Evolutionary conservation across 139 green algal species (phyloP), one percentile per base, ranked within the genome.

Genomic region (Coelastrella sp.): DNA sequence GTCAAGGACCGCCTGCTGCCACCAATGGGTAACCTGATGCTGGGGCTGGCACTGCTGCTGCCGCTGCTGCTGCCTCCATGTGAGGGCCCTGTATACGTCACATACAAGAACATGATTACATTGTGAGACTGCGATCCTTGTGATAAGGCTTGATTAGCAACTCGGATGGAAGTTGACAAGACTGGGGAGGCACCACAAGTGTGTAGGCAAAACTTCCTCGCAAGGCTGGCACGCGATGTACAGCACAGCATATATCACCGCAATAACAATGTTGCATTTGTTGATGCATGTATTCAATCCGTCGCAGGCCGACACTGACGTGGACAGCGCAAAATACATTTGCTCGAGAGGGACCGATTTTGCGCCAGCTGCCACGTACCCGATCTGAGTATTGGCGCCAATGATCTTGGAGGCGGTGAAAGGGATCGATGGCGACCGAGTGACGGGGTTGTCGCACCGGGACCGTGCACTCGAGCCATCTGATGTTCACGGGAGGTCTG

Each of bases 341-440:
- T 38, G 38, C 62, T 19, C 23, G 7, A 62, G 13, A 13, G n/a
- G 41, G 53, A 21, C 53, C n/a, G 9, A 5, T 41, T 79, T 79
- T 5, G 17, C 30, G 2, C 4, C 71, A 43, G 71, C 43, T 25
- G 4, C 13, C 41, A 35, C 71, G 25, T n/a, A 79, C 71, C 71
- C 32, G 41, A 79, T 43, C 71, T 53, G 11, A 21, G 13, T 23
- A 41, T n/a, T n/a, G 40, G 15, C n/a, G 40, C 40, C n/a, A 79
- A 38, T 51, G 73, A 50, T 37, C 73, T 81, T 35, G 73, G 73
- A 35, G 73, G 73, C 6, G 73, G 73, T 34, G 73, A 81, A 34
- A 53, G 73, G 13, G 73, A 81, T 15, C 73, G 48, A 32, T 64
- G 53, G 53, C 53, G 53, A 64, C 53, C 30, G 21, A 64, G 53